phyloP scores from a whole-genome alignment of 805 yeast species.

The Sugiyamaella smithiae region DNA sequence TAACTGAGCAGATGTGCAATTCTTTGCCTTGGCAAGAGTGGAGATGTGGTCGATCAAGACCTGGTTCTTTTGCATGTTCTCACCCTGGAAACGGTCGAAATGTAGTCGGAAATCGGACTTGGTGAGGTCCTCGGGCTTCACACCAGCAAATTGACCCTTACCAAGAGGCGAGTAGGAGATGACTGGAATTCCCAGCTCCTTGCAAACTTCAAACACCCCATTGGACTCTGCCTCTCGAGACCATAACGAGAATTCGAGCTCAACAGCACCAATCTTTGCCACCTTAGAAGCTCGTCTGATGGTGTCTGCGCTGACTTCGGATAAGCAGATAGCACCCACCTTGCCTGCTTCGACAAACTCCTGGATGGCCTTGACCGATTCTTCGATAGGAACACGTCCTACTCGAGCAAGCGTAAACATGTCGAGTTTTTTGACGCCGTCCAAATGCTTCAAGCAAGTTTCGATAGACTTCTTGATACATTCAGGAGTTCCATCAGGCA shows the following conservation, averaged over 20 bases:
- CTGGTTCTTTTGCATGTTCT: constrained; percentile 54
- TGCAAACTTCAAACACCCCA: constrained; percentile 61
- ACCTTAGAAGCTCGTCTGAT: constrained; percentile 56
- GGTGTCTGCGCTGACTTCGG: constrained; percentile 66
- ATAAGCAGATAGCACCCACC: constrained; percentile 64
- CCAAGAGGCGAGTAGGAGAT: constrained; percentile 84
- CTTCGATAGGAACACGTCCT: constrained; percentile 53
- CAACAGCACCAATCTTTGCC: constrained; percentile 62
- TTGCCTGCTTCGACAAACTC: constrained; percentile 47
- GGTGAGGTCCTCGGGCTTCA: constrained; percentile 49
- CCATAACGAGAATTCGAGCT: constrained; percentile 74
- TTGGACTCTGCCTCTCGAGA: constrained; percentile 57
- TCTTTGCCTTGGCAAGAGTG: constrained; percentile 46
- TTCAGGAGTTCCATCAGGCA: constrained; percentile 52
- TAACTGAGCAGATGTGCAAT: constrained; percentile 59
- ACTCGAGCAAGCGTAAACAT: constrained; percentile 73
- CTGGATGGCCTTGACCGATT: constrained; percentile 53
- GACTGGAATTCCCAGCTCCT: constrained; percentile 59
- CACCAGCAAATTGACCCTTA: constrained; percentile 73
- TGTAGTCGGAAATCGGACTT: constrained; percentile 52
- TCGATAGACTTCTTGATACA: constrained; percentile 49
- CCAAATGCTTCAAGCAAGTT: constrained; percentile 31
- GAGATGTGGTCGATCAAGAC: constrained; percentile 48
- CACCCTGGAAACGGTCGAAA: constrained; percentile 59
- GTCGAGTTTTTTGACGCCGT: constrained; percentile 37